Conservation (phyloP, 1,284 basidiomycete species). For the Rhodotorula sp. region DNA sequence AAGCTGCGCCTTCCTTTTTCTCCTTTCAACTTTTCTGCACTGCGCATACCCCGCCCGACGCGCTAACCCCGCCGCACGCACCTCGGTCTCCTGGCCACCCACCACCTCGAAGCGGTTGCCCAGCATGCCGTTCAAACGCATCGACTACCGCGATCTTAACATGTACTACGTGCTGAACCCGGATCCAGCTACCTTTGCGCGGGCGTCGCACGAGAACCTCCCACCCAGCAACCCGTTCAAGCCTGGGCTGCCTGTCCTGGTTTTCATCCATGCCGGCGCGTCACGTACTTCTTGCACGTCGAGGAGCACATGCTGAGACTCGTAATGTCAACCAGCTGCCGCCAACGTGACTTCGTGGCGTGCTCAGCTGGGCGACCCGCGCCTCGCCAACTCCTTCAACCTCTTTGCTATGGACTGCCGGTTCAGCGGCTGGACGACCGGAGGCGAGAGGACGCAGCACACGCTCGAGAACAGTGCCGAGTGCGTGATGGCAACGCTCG, state of each 20-base stretch:
- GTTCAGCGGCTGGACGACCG: constrained; percentile 18
- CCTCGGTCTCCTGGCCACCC: neutral
- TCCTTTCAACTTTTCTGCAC: neutral
- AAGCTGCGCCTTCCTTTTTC: too few relatives aligned
- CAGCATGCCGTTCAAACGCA: constrained; percentile 27
- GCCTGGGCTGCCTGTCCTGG: constrained; percentile 11
- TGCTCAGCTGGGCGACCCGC: constrained; percentile 6
- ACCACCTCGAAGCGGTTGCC: neutral
- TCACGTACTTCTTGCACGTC: too few relatives aligned
- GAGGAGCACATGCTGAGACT: too few relatives aligned
- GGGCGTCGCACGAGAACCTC: constrained; percentile 24
- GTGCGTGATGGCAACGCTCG: constrained; percentile 18
- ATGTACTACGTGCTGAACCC: constrained; percentile 24
- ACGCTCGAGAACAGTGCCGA: constrained; percentile 31
- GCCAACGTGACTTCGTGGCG: constrained; percentile 15
- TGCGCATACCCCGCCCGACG: too few relatives aligned
- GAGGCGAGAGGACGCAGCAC: constrained; percentile 13
- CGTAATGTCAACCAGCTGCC: neutral
- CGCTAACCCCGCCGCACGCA: neutral
- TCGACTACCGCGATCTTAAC: constrained; percentile 28
- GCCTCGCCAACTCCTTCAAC: constrained; percentile 7
- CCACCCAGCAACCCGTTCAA: constrained; percentile 17
- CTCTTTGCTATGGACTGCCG: constrained; percentile 16
- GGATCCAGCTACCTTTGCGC: constrained; percentile 6
- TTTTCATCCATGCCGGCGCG: constrained; percentile 26